phyloP scores from a whole-genome alignment of 2,329 filamentous ascomycete genomes.

The Diplodia mutila region DNA sequence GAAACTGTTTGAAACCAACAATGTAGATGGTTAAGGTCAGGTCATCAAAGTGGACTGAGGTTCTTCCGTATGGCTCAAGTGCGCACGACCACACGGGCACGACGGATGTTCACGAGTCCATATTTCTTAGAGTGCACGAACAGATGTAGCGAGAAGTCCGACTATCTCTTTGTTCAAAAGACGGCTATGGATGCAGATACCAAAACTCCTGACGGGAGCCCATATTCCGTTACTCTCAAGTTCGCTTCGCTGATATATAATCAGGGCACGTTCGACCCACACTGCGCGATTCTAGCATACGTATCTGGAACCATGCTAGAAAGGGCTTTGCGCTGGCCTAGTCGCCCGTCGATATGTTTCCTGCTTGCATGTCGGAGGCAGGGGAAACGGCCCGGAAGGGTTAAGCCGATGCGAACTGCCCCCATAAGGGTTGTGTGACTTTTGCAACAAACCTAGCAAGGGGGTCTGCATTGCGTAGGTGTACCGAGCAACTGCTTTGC shows the following conservation, averaged over 20 bases:
- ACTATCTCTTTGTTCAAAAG: not conserved
- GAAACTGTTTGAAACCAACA: too few relatives aligned
- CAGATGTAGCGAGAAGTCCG: too few relatives aligned
- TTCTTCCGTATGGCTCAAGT: too few relatives aligned
- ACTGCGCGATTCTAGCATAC: not conserved
- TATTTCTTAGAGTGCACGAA: too few relatives aligned
- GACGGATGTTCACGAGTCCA: too few relatives aligned
- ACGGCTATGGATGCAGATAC: not conserved
- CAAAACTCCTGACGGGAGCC: not conserved
- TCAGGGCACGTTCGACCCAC: not conserved
- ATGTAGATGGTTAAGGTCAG: not conserved
- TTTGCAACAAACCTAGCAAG: not conserved
- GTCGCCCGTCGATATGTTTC: not conserved
- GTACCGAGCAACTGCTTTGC: not conserved
- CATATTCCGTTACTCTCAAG: not conserved
- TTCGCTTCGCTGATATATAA: slow-evolving; percentile 7
- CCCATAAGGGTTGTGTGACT: too few relatives aligned
- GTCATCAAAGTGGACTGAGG: not conserved
- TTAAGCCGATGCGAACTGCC: not conserved
- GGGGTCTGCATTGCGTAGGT: not conserved
- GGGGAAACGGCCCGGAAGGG: not conserved
- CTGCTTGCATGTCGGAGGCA: not conserved
- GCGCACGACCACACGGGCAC: too few relatives aligned
- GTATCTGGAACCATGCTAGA: not conserved
- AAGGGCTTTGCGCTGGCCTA: not conserved